Base-by-base conservation (phyloP, 1,139 yeast genomes). In the Pichia kudriavzevii region DNA sequence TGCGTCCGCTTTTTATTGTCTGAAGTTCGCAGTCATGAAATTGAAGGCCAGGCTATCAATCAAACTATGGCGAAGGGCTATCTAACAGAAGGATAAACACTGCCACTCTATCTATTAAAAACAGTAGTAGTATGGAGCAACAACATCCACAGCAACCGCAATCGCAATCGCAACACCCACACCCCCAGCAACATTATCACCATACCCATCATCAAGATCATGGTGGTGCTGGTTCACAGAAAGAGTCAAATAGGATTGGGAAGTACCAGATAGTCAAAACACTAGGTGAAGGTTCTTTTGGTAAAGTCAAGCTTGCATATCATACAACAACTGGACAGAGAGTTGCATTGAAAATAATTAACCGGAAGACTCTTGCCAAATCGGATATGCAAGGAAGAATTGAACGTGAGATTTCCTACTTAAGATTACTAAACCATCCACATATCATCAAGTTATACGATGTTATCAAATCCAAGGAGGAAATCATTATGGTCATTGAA, bases 331-430 rank as follows among this genome's bases (percentile, higher is more conserved):
- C 97, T 2, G 95, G 95, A 23, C 95, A 91, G 53, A 72, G 80
- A 47, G 98, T 91, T 15, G 98, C 98, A 3, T 68, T 91, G 45
- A 91, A 91, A 60, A 91, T 91, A 59, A 91, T 91, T 64, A 87
- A 91, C 59, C 69, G 95, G 45, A 88, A 87, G 61, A 87, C 96
- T 0, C 67, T 91, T 55, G 95, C 96, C 36, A 91, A 91, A 56
- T 76, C 88, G 7, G 98, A 91, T 60, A 91, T 91, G 98, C 96
- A 91, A 56, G 97, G 97, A 21, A 68, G 98, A 42, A 79, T 91
- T 22, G 98, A 91, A 63, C 69, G 98, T 48, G 98, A 91, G 58
- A 91, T 91, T 41, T 80, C 94, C 7, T 91, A 91, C 58, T 68
- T 91, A 47, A 67, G 97, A 39, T 66, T 91, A 41, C 69, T 91